Percentiles rank a stretch among this genome's conserved stretches.
Conservation (phyloP, 176 grass and related monocot genomes). For the Thalia dealbata region DNA sequence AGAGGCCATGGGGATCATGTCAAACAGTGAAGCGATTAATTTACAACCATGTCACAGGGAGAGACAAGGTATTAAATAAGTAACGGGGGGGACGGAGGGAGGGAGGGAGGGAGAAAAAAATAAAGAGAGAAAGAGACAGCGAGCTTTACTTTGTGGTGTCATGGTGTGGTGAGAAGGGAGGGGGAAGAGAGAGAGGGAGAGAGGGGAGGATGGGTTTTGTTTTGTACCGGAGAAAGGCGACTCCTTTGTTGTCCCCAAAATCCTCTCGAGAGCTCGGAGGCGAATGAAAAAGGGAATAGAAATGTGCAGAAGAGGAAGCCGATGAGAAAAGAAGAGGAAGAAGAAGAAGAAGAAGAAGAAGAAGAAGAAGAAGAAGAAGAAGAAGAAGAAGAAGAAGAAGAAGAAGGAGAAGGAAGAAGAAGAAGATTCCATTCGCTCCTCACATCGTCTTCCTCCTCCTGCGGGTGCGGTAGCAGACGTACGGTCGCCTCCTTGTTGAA, state of each 20-base stretch:
- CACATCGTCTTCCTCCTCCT: background rate
- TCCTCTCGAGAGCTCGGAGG: background rate
- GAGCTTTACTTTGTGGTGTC: background rate
- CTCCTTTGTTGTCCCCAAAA: conserved; percentile 15
- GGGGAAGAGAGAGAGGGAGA: background rate
- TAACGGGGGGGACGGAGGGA: background rate
- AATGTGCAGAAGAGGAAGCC: conserved; percentile 1
- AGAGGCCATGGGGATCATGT: background rate
- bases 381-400: conserved; percentile 13
- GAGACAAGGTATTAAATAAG: background rate
- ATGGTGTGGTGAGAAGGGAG: background rate
- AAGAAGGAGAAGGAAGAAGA: background rate
- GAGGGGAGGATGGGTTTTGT: background rate
- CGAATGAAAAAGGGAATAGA: background rate
- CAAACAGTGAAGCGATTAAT: background rate
- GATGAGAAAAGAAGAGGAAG: conserved; percentile 12
- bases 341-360: conserved; percentile 9
- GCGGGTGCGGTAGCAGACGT: background rate
- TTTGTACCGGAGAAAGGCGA: conserved; percentile 13
- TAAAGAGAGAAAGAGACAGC: background rate
- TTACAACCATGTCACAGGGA: background rate
- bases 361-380: background rate
- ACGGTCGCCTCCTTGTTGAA: background rate
- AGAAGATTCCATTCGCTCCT: conserved; percentile 23
- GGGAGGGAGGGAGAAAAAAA: background rate